Percentiles rank a stretch among this genome's conserved stretches.
phyloP scores from a whole-genome alignment of 31 red algal genomes.

The Porphyra umbilicalis region DNA sequence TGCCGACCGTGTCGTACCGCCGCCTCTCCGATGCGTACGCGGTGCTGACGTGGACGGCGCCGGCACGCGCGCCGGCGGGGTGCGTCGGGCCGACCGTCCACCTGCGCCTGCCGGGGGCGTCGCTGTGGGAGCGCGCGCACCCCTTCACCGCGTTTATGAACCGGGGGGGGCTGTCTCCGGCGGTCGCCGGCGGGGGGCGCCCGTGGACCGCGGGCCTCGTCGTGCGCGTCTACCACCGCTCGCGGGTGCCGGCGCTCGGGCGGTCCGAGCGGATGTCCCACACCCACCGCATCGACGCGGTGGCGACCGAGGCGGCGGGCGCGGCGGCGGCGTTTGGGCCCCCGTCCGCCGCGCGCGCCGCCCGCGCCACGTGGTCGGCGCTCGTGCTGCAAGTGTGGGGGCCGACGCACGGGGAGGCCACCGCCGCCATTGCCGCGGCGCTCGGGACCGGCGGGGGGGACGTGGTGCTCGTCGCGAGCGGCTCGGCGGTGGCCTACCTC shows the following conservation, averaged over 20 bases:
- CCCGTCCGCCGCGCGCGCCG: too few relatives aligned
- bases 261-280: slow-evolving; percentile 37
- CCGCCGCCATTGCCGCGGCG: slow-evolving; percentile 8
- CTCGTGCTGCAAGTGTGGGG: slow-evolving; percentile 33
- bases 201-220: slow-evolving; percentile 29
- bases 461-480: slow-evolving; percentile 41
- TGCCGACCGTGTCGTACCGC: background rate
- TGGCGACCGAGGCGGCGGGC: background rate
- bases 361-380: background rate
- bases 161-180: slow-evolving; percentile 8
- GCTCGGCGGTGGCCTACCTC: slow-evolving; percentile 42
- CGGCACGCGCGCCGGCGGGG: background rate
- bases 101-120: slow-evolving; percentile 16
- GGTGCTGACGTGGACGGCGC: slow-evolving; percentile 27
- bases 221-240: slow-evolving; percentile 34
- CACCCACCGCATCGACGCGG: slow-evolving; percentile 45
- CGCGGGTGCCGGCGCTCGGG: slow-evolving; percentile 20
- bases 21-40: slow-evolving; percentile 27
- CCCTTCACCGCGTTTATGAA: slow-evolving; percentile 52
- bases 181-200: background rate
- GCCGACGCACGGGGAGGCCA: slow-evolving; percentile 36
- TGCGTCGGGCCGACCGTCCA: slow-evolving; percentile 31
- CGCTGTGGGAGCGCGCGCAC: slow-evolving; percentile 37
- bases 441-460: background rate
- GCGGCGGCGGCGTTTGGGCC: too few relatives aligned